phyloP scores from a whole-genome alignment of 805 yeast genomes.

The Tetrapisispora fleetii region DNA sequence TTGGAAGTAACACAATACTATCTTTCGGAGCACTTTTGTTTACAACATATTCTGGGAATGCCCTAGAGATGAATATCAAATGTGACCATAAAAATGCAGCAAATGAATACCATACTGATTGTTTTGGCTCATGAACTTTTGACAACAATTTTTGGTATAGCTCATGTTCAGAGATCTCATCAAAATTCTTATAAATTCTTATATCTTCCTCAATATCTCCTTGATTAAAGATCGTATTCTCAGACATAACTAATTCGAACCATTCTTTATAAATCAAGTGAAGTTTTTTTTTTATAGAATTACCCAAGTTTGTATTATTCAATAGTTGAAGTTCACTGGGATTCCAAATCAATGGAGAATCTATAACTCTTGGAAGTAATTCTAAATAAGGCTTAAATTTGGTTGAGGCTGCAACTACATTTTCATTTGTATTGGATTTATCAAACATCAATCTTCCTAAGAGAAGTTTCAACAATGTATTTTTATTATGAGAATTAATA shows the following conservation, averaged over 20 bases:
- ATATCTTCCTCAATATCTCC: slow-evolving; percentile 10
- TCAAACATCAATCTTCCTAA: slow-evolving; percentile 36
- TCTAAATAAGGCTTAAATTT: slow-evolving; percentile 39
- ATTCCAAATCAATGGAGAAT: slow-evolving; percentile 56
- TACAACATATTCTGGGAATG: slow-evolving; percentile 56
- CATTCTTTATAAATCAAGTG: slow-evolving; percentile 52
- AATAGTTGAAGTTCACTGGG: slow-evolving; percentile 41
- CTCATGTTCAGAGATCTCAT: slow-evolving; percentile 7
- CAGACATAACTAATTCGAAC: slow-evolving; percentile 25
- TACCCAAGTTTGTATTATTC: slow-evolving; percentile 57
- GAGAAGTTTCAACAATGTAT: slow-evolving; percentile 31
- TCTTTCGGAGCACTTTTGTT: slow-evolving; percentile 28
- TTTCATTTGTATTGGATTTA: slow-evolving; percentile 6
- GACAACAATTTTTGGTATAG: slow-evolving; percentile 12
- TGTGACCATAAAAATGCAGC: slow-evolving; percentile 68
- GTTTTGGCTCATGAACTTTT: slow-evolving; percentile 7
- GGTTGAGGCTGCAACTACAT: slow-evolving; percentile 4
- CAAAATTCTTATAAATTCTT: slow-evolving; percentile 9
- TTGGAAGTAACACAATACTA: slow-evolving; percentile 63
- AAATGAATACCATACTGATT: slow-evolving; percentile 51
- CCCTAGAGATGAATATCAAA: slow-evolving; percentile 61
- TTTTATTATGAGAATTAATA: slow-evolving; percentile 12
- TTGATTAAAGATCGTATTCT: slow-evolving; percentile 1
- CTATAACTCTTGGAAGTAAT: slow-evolving; percentile 39
- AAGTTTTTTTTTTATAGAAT: slow-evolving; percentile 42